These are phyloP conservation scores for Stylosanthes scabra DNA, from an alignment of 331 rosid genomes.

Conservation along the genomic window DNA sequence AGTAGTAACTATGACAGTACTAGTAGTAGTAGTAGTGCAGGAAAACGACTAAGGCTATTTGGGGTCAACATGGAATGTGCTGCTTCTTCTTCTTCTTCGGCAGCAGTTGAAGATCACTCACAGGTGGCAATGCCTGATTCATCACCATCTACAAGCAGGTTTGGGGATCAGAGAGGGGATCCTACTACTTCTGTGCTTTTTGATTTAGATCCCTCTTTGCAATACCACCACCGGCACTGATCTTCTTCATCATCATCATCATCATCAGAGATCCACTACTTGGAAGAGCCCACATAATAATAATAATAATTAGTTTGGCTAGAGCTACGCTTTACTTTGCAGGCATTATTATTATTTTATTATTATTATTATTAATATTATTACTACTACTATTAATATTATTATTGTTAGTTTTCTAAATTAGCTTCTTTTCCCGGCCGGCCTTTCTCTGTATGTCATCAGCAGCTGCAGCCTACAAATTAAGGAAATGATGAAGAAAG, in stretches of 20 bases:
- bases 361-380: too few species aligned
- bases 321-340: constrained; percentile 30
- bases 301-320: constrained; percentile 27
- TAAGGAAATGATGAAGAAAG: neutral
- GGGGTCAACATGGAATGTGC: constrained; percentile 90
- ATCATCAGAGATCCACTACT: neutral
- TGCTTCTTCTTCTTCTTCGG: constrained; percentile 30
- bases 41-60: constrained; percentile 74
- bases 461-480: constrained; percentile 13
- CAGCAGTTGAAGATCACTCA: constrained; percentile 24
- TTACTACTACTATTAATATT: too few species aligned
- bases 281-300: constrained; percentile 2
- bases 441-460: neutral
- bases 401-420: too few species aligned
- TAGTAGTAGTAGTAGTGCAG: neutral
- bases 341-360: constrained; percentile 11
- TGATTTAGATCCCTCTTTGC: constrained; percentile 60
- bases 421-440: too few species aligned
- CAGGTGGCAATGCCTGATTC: constrained; percentile 31
- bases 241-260: neutral
- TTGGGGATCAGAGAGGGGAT: constrained; percentile 54
- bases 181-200: constrained; percentile 48
- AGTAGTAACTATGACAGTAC: neutral
- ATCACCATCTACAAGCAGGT: constrained; percentile 44
- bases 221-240: constrained; percentile 22